These are phyloP conservation scores for Mollisia scopiformis DNA, from an alignment of 2,329 filamentous ascomycete genomes.

Conservation along the genomic window DNA sequence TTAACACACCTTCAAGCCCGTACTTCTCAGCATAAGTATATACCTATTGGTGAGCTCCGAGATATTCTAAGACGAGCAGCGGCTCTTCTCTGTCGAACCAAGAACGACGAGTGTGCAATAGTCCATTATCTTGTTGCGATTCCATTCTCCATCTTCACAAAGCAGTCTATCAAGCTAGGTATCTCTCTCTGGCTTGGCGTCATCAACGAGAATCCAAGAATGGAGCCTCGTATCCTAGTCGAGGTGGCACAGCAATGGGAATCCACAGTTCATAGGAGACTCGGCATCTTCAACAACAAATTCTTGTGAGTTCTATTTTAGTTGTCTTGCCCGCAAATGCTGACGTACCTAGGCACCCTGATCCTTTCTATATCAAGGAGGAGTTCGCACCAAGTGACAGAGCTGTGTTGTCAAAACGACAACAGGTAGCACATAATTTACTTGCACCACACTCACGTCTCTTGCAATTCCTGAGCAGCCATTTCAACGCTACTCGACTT, in stretches of 20 bases:
- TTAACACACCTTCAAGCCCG: constrained; percentile 75
- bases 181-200: constrained; percentile 96
- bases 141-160: constrained; percentile 90
- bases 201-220: constrained; percentile 90
- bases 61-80: constrained; percentile 85
- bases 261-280: constrained; percentile 72
- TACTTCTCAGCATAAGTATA: constrained; percentile 68
- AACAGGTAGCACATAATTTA: constrained; percentile 79
- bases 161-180: constrained; percentile 92
- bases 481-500: constrained; percentile 91
- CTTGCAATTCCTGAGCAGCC: constrained; percentile 87
- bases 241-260: constrained; percentile 95
- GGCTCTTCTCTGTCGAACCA: constrained; percentile 79
- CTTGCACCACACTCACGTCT: constrained; percentile 85
- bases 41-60: constrained; percentile 75
- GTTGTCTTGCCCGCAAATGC: not conserved
- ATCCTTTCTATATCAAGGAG: constrained; percentile 89
- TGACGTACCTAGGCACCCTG: constrained; percentile 58
- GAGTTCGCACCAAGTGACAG: constrained; percentile 94
- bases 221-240: constrained; percentile 83
- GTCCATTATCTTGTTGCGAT: constrained; percentile 89
- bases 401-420: constrained; percentile 70
- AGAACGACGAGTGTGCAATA: constrained; percentile 75
- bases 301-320: constrained; percentile 56
- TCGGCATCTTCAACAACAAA: constrained; percentile 78